Conservation (phyloP, 306 rosid genomes). For the Corylus heterophylla region DNA sequence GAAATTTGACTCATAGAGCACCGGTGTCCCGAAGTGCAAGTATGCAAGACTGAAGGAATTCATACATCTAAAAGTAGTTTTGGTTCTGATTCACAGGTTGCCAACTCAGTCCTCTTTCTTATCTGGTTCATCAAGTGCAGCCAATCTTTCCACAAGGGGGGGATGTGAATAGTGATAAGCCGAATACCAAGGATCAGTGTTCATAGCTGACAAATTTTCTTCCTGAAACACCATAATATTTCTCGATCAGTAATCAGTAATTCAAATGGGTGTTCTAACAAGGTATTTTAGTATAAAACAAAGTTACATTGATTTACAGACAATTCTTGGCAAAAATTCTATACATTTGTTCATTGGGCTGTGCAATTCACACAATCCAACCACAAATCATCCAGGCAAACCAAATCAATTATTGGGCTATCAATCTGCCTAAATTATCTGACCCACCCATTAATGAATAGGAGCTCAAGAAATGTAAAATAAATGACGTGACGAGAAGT, state of each 20-base stretch:
- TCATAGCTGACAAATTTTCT: conserved; percentile 96
- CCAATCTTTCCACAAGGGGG: conserved; percentile 91
- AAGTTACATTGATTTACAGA: neutral
- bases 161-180: conserved; percentile 99
- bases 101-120: conserved; percentile 60
- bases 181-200: conserved; percentile 97
- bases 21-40: neutral
- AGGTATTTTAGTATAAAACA: neutral
- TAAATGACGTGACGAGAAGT: neutral
- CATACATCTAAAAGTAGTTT: conserved; percentile 15
- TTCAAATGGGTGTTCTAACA: neutral
- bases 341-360: neutral
- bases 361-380: neutral
- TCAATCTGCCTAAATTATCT: conserved; percentile 4
- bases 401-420: neutral
- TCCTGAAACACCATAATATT: conserved; percentile 50
- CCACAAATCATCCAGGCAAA: neutral
- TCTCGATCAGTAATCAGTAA: conserved; percentile 16
- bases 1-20: neutral
- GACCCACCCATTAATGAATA: neutral
- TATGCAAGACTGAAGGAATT: neutral
- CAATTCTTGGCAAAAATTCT: neutral
- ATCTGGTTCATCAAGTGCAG: conserved; percentile 63
- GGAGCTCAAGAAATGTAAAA: neutral
- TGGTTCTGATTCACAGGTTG: conserved; percentile 30